Evolutionary conservation across 2,329 filamentous ascomycete species (phyloP).

Genomic region (Penicillium digitatum): DNA sequence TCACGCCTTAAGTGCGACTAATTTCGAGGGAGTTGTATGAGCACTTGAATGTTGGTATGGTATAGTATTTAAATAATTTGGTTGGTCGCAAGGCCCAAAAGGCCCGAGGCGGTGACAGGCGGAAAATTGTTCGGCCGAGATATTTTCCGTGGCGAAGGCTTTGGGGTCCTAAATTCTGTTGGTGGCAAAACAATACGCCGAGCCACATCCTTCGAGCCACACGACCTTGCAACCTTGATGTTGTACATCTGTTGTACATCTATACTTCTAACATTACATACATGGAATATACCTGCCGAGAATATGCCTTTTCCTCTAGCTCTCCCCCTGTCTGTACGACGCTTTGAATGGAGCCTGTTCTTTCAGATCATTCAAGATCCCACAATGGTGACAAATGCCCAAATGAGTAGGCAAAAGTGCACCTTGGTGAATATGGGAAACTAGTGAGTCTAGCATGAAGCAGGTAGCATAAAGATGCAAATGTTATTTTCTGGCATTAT

Average conservation of each 20-base stretch:
- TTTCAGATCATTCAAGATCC: background rate
- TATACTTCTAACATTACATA: background rate
- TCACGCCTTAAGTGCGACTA: background rate
- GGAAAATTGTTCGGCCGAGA: too few relatives aligned
- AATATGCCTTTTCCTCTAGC: background rate
- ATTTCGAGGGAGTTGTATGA: background rate
- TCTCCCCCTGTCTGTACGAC: background rate
- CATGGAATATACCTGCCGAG: too few relatives aligned
- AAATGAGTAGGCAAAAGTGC: background rate
- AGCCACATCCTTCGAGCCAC: too few relatives aligned
- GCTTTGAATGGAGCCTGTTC: background rate
- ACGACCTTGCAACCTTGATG: background rate
- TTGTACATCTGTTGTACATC: background rate
- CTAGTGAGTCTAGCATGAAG: background rate
- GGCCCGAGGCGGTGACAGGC: background rate
- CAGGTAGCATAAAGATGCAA: background rate
- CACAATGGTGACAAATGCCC: background rate
- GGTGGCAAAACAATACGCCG: background rate
- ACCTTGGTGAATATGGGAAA: too few relatives aligned
- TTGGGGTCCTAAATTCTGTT: background rate
- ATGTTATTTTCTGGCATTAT: constrained; percentile 15
- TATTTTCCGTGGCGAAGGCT: too few relatives aligned
- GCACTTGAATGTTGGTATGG: background rate
- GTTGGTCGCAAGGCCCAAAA: background rate
- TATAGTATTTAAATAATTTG: background rate